Evolutionary conservation across 1,139 yeast genomes (phyloP), one percentile per base, ranked within the genome.

Genomic region (Pichia sp.): DNA sequence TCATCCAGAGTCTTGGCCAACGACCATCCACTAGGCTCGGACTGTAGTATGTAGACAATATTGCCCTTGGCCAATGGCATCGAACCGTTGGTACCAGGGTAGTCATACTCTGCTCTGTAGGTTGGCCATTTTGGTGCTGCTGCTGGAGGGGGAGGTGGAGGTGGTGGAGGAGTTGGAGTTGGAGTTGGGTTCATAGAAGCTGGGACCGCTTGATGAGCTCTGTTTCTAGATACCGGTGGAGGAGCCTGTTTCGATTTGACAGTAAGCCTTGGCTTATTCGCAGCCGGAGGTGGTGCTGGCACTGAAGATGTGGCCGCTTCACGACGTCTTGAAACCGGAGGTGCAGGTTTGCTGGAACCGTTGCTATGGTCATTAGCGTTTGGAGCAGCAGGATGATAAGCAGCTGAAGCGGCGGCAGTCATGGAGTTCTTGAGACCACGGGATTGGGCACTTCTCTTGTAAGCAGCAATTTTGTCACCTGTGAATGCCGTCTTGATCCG

Each of bases 21-120:
- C 61, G 96, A 92, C 98, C 98, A 92, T 3, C 97, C 98, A 64
- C 89, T 89, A 40, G 82, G 80, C 60, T 84, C 88, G 60, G 84
- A 80, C 64, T 78, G 83, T 7, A 85, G 75, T 48, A 92, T 82
- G 58, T 84, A 82, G 45, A 92, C 84, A 48, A 89, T 73, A 50
- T 88, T 87, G 59, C 87, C 96, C 64, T 85, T 86, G 17, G 77
- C 72, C 51, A 93, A 77, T 8, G 97, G 90, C 58, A 92, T 76
- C 3, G 95, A 85, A 0, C 90, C 83, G 7, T 93, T 95, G 2
- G 91, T 80, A 14, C 97, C 97, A 38, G 84, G 86, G 70, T 88
- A 95, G 63, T 91, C 97, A 67, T 87, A 95, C 56, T 91, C 81
- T 0, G 96, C 99, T 64, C 83, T 85, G 69, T 78, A 95, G 2